Percentiles rank a stretch among this genome's conserved stretches.
phyloP scores from a whole-genome alignment of 805 yeast species.

The Wickerhamiella spandovensis region DNA sequence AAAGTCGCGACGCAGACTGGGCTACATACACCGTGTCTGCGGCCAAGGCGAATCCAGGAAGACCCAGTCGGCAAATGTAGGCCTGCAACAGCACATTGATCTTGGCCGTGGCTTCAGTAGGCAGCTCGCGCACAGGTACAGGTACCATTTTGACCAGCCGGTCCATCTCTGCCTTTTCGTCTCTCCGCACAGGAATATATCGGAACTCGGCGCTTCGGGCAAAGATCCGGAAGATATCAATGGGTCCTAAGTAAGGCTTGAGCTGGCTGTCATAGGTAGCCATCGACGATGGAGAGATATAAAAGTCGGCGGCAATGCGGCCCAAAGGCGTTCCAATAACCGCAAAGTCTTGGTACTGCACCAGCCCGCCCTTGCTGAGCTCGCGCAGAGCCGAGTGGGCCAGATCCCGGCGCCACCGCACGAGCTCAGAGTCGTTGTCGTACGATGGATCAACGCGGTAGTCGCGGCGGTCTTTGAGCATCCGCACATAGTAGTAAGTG shows the following conservation, averaged over 20 bases:
- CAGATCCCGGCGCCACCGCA: conserved; percentile 48
- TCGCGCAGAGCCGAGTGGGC: conserved; percentile 61
- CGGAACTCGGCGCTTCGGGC: conserved; percentile 76
- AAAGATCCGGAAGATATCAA: conserved; percentile 68
- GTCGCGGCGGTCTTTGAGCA: conserved; percentile 55
- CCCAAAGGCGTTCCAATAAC: conserved; percentile 52
- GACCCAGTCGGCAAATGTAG: conserved; percentile 58
- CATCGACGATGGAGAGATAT: conserved; percentile 66
- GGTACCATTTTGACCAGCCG: conserved; percentile 66
- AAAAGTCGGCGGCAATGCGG: conserved; percentile 71
- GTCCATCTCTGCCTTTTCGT: conserved; percentile 63
- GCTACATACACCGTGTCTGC: conserved; percentile 89
- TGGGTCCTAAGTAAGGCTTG: conserved; percentile 49
- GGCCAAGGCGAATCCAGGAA: conserved; percentile 83
- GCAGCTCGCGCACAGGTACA: conserved; percentile 64
- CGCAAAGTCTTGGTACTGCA: conserved; percentile 39
- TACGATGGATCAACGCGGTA: conserved; percentile 66
- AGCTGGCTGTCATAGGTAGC: conserved; percentile 48
- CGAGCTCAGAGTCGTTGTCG: conserved; percentile 35
- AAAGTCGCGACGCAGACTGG: conserved; percentile 81
- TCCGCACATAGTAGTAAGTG: conserved; percentile 68
- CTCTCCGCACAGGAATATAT: conserved; percentile 71
- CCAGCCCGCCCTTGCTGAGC: conserved; percentile 43
- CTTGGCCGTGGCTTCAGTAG: conserved; percentile 63
- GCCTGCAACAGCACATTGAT: conserved; percentile 71